phyloP scores from a whole-genome alignment of 1,139 yeast genomes.

The Taphrina betulina region DNA sequence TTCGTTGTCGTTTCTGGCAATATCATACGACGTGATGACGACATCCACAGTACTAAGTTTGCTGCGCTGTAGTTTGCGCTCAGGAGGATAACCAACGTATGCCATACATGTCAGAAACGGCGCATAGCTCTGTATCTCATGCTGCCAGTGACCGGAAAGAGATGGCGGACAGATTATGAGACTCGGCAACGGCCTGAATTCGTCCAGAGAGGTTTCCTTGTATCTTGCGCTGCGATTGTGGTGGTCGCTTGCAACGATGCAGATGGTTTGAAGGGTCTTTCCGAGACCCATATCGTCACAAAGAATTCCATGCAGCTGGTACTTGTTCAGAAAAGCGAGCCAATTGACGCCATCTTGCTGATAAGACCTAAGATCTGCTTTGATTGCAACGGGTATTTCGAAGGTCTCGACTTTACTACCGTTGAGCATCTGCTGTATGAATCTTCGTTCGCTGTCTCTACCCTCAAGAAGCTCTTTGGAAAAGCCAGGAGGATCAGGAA shows the following conservation, averaged over 20 bases:
- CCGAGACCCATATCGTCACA: constrained; percentile 99
- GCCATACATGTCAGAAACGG: constrained; percentile 80
- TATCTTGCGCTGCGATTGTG: constrained; percentile 74
- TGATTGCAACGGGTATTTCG: constrained; percentile 83
- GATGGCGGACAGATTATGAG: constrained; percentile 95
- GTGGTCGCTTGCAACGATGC: constrained; percentile 95
- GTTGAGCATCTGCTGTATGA: constrained; percentile 97
- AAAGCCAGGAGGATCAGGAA: constrained; percentile 92
- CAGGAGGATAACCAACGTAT: constrained; percentile 90
- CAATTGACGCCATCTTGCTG: constrained; percentile 99
- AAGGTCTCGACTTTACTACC: constrained; percentile 89
- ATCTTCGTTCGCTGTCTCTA: constrained; percentile 90
- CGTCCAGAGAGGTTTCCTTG: constrained; percentile 58
- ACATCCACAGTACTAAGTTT: constrained; percentile 66
- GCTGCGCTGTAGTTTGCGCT: constrained; percentile 58
- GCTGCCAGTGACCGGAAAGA: constrained; percentile 98
- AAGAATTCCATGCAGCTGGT: constrained; percentile 91
- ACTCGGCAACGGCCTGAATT: constrained; percentile 74
- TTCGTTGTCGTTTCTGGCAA: constrained; percentile 85
- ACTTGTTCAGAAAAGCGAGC: constrained; percentile 92
- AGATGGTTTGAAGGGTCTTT: constrained; percentile 92
- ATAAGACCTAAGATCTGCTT: constrained; percentile 88
- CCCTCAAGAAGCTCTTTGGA: constrained; percentile 80
- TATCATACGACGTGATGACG: constrained; percentile 93
- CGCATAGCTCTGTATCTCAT: constrained; percentile 85